Evolutionary conservation across 2,329 filamentous ascomycete species (phyloP), one percentile per base, ranked within the genome.

Genomic region (Phaeosphaeria sp.): DNA sequence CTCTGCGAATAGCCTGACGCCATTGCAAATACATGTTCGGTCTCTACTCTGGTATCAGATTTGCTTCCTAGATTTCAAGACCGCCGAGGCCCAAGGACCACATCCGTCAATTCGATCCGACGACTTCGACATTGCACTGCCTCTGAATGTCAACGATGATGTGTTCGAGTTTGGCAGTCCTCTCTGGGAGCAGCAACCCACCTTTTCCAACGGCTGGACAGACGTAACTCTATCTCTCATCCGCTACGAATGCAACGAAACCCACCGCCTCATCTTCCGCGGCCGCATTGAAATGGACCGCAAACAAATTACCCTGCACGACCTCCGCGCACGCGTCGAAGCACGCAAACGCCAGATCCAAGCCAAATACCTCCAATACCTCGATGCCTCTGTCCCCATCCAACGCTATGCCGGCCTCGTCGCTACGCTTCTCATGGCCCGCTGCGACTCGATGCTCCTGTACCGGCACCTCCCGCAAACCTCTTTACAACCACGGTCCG

Each of bases 31-130:
- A 7, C 74, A 77, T 47, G 70, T 76, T 2, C 67, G 74, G 18
- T 76, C 74, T 11, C 63, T 77, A 3, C 64, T 77, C 20, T 77
- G 74, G 74, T 75, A 77, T 52, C 74, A 77, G 36, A 76, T 77
- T 6, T 76, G 74, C 48, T 76, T 77, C 56, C 62, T 77, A 3
- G 74, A 77, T 48, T 75, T 77, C 60, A 76, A 75, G 48, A 76
- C 74, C 4, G 74, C 74, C 22, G 74, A 77, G 62, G 74, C 74
- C 11, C 74, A 76, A 60, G 74, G 74, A 0, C 74, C 74, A 4
- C 74, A 76, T 44, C 74, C 74, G 1, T 75, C 72, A 1, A 76
- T 77, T 25, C 72, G 74, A 10, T 59, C 70, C 0, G 74, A 77
- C 51, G 74, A 77, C 47, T 76, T 76, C 48, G 74, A 77, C 56